Percentiles rank a stretch among this genome's conserved stretches.
Conservation (phyloP, 2,329 filamentous ascomycete species). For the Parastagonospora nodorum region DNA sequence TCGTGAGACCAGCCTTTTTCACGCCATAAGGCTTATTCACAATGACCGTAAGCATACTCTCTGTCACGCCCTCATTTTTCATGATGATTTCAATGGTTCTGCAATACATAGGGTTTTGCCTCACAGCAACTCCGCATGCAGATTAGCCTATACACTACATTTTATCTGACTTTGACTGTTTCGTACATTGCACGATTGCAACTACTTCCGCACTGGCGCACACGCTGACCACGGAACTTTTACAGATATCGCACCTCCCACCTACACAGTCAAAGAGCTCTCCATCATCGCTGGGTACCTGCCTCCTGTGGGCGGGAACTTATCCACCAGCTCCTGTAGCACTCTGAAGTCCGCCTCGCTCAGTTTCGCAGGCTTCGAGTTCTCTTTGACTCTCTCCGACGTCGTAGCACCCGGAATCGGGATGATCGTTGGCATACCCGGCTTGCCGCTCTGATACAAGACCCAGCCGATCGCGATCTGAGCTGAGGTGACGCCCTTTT, state of each 20-base stretch:
- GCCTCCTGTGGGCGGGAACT: conserved; percentile 49
- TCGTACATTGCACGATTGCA: background rate
- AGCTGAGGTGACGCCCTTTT: conserved; percentile 63
- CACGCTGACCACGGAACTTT: conserved; percentile 13
- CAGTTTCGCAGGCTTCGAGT: conserved; percentile 60
- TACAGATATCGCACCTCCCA: background rate
- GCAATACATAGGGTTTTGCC: conserved; percentile 54
- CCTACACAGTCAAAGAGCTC: conserved; percentile 15
- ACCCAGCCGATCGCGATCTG: conserved; percentile 73
- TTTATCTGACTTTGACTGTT: conserved; percentile 48
- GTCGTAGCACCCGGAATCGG: conserved; percentile 70
- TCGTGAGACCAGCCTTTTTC: too few species aligned
- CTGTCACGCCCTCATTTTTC: background rate
- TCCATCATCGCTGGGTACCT: conserved; percentile 41
- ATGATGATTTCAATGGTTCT: conserved; percentile 57
- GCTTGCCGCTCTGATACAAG: conserved; percentile 53
- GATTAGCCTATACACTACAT: conserved; percentile 55
- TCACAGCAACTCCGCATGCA: conserved; percentile 45
- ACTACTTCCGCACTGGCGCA: background rate
- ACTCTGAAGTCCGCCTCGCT: conserved; percentile 56
- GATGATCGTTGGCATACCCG: conserved; percentile 63
- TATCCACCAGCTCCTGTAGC: conserved; percentile 57
- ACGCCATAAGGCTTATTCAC: too few species aligned
- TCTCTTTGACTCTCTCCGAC: conserved; percentile 64
- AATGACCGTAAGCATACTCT: conserved; percentile 14